Conservation (phyloP, 225 moss, liverwort and hornwort genomes). For the Physcomitrellopsis africana region DNA sequence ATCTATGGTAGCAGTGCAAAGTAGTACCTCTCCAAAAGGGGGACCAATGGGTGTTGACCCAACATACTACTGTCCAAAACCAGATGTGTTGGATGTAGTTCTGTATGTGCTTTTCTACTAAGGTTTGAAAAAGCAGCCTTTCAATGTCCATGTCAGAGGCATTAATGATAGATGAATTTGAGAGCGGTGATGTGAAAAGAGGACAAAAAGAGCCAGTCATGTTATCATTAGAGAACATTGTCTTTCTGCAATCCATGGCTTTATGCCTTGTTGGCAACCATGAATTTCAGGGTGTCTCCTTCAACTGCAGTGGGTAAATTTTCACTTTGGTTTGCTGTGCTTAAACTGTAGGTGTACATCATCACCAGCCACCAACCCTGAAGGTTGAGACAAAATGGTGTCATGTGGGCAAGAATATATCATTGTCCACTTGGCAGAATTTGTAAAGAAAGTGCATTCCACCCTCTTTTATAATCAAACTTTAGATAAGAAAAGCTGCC, state of each 20-base stretch:
- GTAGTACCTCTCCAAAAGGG: neutral
- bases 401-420: too few species aligned
- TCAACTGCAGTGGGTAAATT: constrained; percentile 17
- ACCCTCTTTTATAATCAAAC: too few species aligned
- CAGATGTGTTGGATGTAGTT: neutral
- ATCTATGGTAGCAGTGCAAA: constrained; percentile 10
- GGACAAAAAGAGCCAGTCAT: neutral
- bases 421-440: too few species aligned
- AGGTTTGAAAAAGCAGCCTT: neutral
- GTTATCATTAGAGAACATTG: neutral
- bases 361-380: neutral
- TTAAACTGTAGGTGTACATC: neutral
- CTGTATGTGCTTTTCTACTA: neutral
- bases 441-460: too few species aligned
- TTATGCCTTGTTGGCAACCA: neutral
- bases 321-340: neutral
- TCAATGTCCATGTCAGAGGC: neutral
- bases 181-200: neutral
- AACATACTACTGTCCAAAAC: neutral
- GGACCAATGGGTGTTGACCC: neutral
- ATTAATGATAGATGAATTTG: neutral
- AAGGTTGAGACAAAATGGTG: neutral
- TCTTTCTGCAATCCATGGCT: too few species aligned
- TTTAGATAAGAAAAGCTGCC: too few species aligned
- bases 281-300: constrained; percentile 14